Conservation (phyloP, 169 alveolate genomes). For the Cyclospora cayetanensis region DNA sequence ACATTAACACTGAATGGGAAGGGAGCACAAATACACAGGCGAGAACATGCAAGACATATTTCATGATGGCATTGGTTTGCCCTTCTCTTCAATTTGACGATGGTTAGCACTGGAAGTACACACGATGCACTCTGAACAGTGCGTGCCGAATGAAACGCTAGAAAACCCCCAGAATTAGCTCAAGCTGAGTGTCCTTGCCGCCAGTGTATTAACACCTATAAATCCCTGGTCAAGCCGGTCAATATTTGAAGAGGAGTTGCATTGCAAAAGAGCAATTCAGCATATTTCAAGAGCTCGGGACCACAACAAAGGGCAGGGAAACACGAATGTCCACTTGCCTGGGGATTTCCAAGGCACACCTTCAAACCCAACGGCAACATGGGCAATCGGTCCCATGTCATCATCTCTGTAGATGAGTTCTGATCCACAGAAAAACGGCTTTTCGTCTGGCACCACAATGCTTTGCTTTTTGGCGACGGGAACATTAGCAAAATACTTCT, state of each 20-base stretch:
- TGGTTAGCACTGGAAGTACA: too few relatives aligned
- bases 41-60: not conserved
- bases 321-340: conserved; percentile 20
- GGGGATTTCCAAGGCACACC: conserved; percentile 96
- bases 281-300: too few relatives aligned
- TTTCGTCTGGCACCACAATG: conserved; percentile 37
- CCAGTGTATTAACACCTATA: too few relatives aligned
- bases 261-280: not conserved
- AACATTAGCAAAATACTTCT: conserved; percentile 45
- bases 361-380: conserved; percentile 91
- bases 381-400: conserved; percentile 89
- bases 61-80: not conserved
- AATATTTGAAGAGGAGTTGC: too few relatives aligned
- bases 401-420: conserved; percentile 77
- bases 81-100: not conserved
- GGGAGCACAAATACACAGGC: not conserved
- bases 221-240: too few relatives aligned
- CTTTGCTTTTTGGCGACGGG: conserved; percentile 12
- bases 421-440: conserved; percentile 71
- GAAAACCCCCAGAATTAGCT: too few relatives aligned
- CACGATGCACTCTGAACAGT: too few relatives aligned
- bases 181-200: too few relatives aligned
- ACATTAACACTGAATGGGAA: too few relatives aligned
- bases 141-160: too few relatives aligned
- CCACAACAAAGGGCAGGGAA: too few relatives aligned